These are phyloP conservation scores for Fusarium praegraminearum DNA, from an alignment of 2,329 filamentous ascomycete species.

Conservation along the genomic window DNA sequence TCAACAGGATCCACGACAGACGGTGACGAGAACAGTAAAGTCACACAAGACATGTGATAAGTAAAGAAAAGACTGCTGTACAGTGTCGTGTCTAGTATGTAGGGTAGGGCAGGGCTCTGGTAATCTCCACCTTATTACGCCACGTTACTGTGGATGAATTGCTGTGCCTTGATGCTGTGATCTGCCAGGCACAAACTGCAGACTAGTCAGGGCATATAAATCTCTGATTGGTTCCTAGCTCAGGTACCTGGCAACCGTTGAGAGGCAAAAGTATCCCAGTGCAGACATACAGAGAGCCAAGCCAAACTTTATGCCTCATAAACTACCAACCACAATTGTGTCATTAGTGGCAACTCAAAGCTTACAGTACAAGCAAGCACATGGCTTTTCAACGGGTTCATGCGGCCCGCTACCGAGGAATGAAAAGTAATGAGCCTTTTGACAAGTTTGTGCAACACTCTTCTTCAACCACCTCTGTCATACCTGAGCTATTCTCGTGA, in stretches of 20 bases:
- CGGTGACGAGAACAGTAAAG: conserved; percentile 6
- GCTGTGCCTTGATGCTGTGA: conserved; percentile 3
- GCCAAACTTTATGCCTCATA: conserved; percentile 29
- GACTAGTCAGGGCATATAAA: conserved; percentile 29
- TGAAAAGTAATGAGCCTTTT: neutral
- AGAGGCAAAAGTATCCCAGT: conserved; percentile 15
- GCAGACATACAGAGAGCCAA: neutral
- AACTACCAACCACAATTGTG: conserved; percentile 5
- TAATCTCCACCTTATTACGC: conserved; percentile 24
- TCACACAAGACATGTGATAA: conserved; percentile 6
- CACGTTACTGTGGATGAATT: conserved; percentile 34
- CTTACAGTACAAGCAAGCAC: conserved; percentile 8
- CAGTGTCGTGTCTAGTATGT: neutral
- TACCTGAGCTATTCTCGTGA: conserved; percentile 1
- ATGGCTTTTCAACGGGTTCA: conserved; percentile 7
- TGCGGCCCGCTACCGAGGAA: conserved; percentile 26
- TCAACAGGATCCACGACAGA: conserved; percentile 10
- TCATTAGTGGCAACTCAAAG: conserved; percentile 4
- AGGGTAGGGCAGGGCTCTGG: conserved; percentile 26
- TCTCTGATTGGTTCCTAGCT: conserved; percentile 28
- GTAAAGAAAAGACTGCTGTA: neutral
- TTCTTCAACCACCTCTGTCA: conserved; percentile 21
- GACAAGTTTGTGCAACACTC: conserved; percentile 10
- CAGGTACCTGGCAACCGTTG: conserved; percentile 27
- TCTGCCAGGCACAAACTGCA: conserved; percentile 35